Evolutionary conservation across 2,329 filamentous ascomycete genomes (phyloP), one percentile per base, ranked within the genome.

Genomic region (Botrytis squamosa): DNA sequence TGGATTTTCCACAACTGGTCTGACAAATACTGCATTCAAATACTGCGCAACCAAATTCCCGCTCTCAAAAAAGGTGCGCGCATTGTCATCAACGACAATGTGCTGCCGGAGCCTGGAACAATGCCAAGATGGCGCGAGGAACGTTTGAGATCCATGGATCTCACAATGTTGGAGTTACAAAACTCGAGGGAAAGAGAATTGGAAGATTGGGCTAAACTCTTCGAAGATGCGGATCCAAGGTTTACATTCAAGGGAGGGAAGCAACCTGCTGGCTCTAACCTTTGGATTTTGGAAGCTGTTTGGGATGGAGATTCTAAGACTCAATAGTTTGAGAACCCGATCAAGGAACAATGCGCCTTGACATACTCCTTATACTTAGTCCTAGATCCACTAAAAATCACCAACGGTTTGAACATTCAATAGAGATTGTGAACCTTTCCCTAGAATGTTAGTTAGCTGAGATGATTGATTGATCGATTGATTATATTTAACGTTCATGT

Each of bases 1-100:
- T 81, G 82, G 78, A 85, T 87, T 68, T 79, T 87, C 44, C 85
- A 87, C 76, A 84, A 86, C 78, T 86, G 84, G 83, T 82, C 84
- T 0, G 83, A 86, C 40, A 80, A 81, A n/a, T 80, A 84, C 66
- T 78, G 77, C 1, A 76, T 81, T 25, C 75, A 76, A 52, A 84
- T 85, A 60, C 77, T 82, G 10, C 79, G 79, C 44, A 81, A 78
- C 18, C 76, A 86, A 33, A 76, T 83, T 0, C 83, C 84, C 0
- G 81, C 84, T 42, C 74, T 86, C 73, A 82, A 84, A 75, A 78
- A 82, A 16, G 80, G 85, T 55, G 80, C 83, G 25, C 76, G 81
- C 49, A 78, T 87, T 57, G 33, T 76, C 2, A 73, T 75, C 25
- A 71, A 75, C 29, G 74, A 72, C 25, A 67, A 70, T 40, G 42